Evolutionary conservation across 306 rosid species (phyloP), one percentile per base, ranked within the genome.

Genomic region (Cyclanthera cordifolia): DNA sequence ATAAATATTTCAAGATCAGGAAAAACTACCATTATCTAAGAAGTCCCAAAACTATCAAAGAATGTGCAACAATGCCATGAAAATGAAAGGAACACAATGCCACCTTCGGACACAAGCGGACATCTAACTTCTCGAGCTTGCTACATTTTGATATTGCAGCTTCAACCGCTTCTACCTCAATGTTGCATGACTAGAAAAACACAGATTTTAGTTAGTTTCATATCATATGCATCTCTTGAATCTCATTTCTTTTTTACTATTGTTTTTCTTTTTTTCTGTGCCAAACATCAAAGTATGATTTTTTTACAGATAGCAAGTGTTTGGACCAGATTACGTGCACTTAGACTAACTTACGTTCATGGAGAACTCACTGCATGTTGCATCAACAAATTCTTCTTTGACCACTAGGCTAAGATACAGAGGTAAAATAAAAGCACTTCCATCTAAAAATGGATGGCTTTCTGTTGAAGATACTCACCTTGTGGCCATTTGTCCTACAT

Each of bases 91-190:
- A 16, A 23, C 56, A 56, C 58, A 30, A 56, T 32, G 48, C 56
- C 82, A 88, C 99, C 95, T 88, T 94, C 0, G 84, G 99, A 88
- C 99, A 94, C 66, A 81, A 83, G 79, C 99, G 97, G 59, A 94
- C 92, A 70, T 94, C 99, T 32, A 94, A 91, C n/a, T 97, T 94
- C 82, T 94, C 99, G 73, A 94, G 88, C 92, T 85, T 77, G 70
- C 82, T 75, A 77, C 99, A 94, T 68, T 83, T 90, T 12, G 88
- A 78, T 81, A 85, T 82, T 37, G 99, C 99, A 76, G 89, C 85
- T 72, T 86, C 99, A 50, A 94, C 89, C 11, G 83, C 88, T 72
- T 77, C 90, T 78, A 83, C 96, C 30, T 85, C 89, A 43, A 88
- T 86, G 76, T 88, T 94, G 85, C 99, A 94, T 14, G 95, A 84